Evolutionary conservation across 2,329 filamentous ascomycete species (phyloP).

Genomic region (Botrytis medusae): DNA sequence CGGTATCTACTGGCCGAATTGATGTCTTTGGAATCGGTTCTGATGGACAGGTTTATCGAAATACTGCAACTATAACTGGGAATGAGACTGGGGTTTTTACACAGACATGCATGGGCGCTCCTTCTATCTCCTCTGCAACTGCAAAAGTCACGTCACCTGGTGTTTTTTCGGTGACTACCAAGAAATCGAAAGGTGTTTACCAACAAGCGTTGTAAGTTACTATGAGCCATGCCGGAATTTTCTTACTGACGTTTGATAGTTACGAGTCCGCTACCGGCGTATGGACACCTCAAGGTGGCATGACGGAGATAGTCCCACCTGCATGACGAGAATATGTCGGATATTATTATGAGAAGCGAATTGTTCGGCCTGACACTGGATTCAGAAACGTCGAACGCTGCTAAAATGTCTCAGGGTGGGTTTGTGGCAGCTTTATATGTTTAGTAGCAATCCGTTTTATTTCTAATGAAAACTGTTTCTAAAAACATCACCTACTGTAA

Average conservation of each 20-base stretch:
- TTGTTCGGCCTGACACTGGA: too few relatives aligned
- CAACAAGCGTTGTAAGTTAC: not conserved
- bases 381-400: too few relatives aligned
- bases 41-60: not conserved
- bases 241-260: not conserved
- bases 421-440: rapidly evolving
- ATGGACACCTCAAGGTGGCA: not conserved
- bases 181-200: not conserved
- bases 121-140: not conserved
- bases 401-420: not conserved
- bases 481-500: not conserved
- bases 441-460: not conserved
- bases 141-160: not conserved
- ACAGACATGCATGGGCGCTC: rapidly evolving
- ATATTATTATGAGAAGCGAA: not conserved
- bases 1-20: not conserved
- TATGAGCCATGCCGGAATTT: rapidly evolving
- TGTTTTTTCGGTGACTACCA: not conserved
- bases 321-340: not conserved
- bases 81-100: not conserved
- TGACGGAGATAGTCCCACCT: not conserved
- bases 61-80: rapidly evolving
- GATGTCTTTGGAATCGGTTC: not conserved
- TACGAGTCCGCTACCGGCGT: not conserved
- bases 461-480: rapidly evolving